phyloP scores from a whole-genome alignment of 768 basidiomycete genomes.

The Termitomyces sp. region DNA sequence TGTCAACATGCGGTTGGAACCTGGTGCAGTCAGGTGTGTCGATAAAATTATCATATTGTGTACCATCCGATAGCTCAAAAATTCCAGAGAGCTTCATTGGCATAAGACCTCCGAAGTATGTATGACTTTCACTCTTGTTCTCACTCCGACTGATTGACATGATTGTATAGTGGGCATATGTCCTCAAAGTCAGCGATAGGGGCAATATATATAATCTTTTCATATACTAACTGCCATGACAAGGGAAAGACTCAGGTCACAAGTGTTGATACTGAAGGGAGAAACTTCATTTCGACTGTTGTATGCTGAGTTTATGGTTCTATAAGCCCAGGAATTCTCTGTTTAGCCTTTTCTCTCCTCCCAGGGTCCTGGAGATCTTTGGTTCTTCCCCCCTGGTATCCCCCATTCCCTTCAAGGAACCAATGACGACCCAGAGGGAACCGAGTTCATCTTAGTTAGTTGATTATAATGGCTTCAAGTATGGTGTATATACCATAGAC shows the following conservation, averaged over 20 bases:
- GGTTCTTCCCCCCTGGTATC: constrained; percentile 56
- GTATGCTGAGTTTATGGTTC: constrained; percentile 26
- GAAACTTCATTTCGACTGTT: constrained; percentile 47
- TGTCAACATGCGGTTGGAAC: constrained; percentile 50
- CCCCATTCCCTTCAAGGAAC: constrained; percentile 57
- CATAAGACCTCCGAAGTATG: constrained; percentile 44
- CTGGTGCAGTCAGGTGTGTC: constrained; percentile 43
- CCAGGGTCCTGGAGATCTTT: constrained; percentile 45
- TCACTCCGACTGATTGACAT: neutral
- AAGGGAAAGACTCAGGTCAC: constrained; percentile 48
- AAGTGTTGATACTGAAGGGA: constrained; percentile 43
- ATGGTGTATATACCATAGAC: too few relatives aligned
- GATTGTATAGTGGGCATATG: constrained; percentile 43
- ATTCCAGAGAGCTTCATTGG: constrained; percentile 49
- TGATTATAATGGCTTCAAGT: neutral
- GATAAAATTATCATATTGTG: neutral
- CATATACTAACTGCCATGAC: neutral
- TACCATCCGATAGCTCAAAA: neutral
- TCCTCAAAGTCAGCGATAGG: constrained; percentile 32
- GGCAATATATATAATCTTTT: neutral
- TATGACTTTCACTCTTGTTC: neutral
- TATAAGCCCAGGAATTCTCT: too few relatives aligned
- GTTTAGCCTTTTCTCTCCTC: neutral
- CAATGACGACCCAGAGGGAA: constrained; percentile 37
- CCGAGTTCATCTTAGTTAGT: constrained; percentile 49